Percentiles rank a stretch among this genome's conserved stretches.
Conservation (phyloP, 345 rosid species). For the Theobroma cacao region DNA sequence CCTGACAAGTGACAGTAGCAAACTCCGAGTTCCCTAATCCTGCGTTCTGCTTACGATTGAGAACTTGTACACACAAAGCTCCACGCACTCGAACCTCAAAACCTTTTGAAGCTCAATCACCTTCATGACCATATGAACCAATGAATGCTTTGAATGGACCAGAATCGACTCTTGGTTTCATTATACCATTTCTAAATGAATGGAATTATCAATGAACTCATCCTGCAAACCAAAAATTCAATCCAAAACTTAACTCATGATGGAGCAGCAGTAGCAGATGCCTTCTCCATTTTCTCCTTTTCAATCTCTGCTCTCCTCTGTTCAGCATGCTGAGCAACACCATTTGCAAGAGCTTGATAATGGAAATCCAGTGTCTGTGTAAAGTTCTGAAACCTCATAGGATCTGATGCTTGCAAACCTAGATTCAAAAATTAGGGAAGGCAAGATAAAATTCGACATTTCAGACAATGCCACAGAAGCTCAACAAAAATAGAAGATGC, state of each 20-base stretch:
- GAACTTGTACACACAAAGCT: slow-evolving; percentile 7
- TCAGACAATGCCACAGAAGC: background rate
- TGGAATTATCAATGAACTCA: slow-evolving; percentile 15
- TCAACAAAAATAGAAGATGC: background rate
- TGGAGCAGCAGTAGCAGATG: slow-evolving; percentile 40
- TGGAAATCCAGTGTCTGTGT: slow-evolving; percentile 77
- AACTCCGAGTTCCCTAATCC: slow-evolving; percentile 5
- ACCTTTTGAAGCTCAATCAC: slow-evolving; percentile 1
- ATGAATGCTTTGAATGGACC: slow-evolving; percentile 21
- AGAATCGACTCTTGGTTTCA: slow-evolving; percentile 15
- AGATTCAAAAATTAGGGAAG: slow-evolving; percentile 11
- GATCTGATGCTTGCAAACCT: slow-evolving; percentile 81
- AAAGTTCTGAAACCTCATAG: slow-evolving; percentile 79
- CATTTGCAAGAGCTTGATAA: slow-evolving; percentile 86
- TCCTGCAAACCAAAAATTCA: slow-evolving; percentile 20
- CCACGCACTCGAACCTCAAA: slow-evolving; percentile 6
- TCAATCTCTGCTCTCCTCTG: slow-evolving; percentile 87
- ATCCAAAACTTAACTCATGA: slow-evolving; percentile 27
- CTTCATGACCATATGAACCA: slow-evolving; percentile 20
- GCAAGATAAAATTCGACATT: background rate
- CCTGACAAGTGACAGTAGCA: background rate
- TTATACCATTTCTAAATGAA: slow-evolving; percentile 22
- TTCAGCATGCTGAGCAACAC: slow-evolving; percentile 93
- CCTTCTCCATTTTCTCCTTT: slow-evolving; percentile 82
- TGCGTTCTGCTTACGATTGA: background rate